These are phyloP conservation scores for Scleromitrula shiraiana DNA, from an alignment of 2,329 filamentous ascomycete species.

Conservation along the genomic window DNA sequence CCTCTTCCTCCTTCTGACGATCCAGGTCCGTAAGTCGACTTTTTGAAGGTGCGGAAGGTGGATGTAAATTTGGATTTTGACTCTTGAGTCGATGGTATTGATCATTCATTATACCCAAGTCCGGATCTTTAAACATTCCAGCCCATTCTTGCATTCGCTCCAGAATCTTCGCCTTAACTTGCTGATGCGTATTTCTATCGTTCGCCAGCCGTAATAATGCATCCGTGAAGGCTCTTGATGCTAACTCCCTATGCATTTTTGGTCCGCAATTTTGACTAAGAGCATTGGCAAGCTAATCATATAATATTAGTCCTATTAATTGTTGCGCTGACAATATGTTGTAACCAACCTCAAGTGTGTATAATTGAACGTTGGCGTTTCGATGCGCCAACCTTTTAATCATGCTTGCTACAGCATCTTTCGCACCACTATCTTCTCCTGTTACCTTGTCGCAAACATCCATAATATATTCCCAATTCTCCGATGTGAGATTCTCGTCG, in stretches of 20 bases:
- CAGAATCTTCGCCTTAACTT: conserved; percentile 94
- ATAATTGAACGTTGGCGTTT: conserved; percentile 72
- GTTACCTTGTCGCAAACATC: conserved; percentile 36
- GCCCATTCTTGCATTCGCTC: conserved; percentile 96
- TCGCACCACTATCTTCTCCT: conserved; percentile 39
- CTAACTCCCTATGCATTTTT: conserved; percentile 62
- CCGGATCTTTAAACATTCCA: conserved; percentile 87
- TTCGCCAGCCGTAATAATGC: conserved; percentile 82
- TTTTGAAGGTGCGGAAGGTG: conserved; percentile 90
- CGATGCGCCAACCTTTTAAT: conserved; percentile 67
- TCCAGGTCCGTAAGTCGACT: conserved; percentile 83
- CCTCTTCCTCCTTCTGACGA: conserved; percentile 91
- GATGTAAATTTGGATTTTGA: conserved; percentile 78
- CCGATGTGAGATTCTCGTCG: conserved; percentile 81
- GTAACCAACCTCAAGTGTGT: conserved; percentile 53
- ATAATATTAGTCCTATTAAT: conserved; percentile 8
- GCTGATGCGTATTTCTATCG: conserved; percentile 91
- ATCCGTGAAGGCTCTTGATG: conserved; percentile 75
- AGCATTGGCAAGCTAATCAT: conserved; percentile 55
- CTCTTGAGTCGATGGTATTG: conserved; percentile 82
- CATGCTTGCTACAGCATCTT: conserved; percentile 62
- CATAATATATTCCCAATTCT: conserved; percentile 59
- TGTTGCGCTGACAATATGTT: not conserved
- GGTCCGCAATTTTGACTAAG: conserved; percentile 64
- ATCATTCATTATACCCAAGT: conserved; percentile 95